phyloP scores from a whole-genome alignment of 1,284 basidiomycete species.

The Pseudozyma tsukubaensis region DNA sequence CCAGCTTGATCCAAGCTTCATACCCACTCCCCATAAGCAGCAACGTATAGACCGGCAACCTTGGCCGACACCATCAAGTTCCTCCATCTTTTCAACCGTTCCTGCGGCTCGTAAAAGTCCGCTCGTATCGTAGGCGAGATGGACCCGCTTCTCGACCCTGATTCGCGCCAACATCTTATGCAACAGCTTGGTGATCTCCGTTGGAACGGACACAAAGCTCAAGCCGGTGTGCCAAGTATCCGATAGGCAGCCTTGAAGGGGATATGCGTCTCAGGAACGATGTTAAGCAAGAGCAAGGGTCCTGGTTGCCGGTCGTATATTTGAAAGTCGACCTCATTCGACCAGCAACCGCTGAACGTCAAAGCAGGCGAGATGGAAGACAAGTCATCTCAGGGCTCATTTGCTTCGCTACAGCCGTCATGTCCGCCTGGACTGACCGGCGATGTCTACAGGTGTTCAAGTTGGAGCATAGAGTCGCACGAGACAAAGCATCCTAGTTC shows the following conservation, averaged over 20 bases:
- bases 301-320: background rate
- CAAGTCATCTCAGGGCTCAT: too few species aligned
- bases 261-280: background rate
- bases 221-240: too few species aligned
- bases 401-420: too few species aligned
- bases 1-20: too few species aligned
- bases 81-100: background rate
- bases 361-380: background rate
- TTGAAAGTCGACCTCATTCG: too few species aligned
- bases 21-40: too few species aligned
- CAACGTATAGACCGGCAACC: background rate
- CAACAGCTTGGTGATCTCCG: background rate
- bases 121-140: background rate
- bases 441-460: too few species aligned
- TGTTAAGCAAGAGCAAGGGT: background rate
- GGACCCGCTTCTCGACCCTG: background rate
- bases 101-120: background rate
- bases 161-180: background rate
- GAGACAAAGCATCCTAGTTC: too few species aligned
- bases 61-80: background rate
- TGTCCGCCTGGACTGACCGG: too few species aligned
- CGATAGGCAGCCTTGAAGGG: too few species aligned
- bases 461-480: too few species aligned
- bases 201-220: background rate
- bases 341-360: background rate